phyloP scores from a whole-genome alignment of 1,284 basidiomycete species.

The Heterobasidion irregulare region DNA sequence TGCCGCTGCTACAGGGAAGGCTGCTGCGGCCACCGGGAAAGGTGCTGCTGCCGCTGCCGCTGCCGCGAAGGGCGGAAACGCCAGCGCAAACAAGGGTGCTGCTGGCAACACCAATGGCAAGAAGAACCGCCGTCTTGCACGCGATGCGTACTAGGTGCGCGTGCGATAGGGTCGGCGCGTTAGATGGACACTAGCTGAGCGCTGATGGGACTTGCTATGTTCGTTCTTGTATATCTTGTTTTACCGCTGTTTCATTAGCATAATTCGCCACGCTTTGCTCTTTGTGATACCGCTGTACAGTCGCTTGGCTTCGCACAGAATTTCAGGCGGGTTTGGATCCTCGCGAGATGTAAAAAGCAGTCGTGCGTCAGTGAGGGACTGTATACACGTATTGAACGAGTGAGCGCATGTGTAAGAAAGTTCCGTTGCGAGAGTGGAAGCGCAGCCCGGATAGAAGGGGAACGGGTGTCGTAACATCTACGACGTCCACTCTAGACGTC shows the following conservation, averaged over 20 bases:
- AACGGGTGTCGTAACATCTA: no score
- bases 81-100: background rate
- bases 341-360: background rate
- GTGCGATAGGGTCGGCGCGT: background rate
- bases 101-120: conserved; percentile 2
- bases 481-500: no score
- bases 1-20: conserved; percentile 1
- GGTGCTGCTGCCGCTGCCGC: conserved; percentile 9
- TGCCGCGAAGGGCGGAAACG: background rate
- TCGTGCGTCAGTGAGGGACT: no score
- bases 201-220: background rate
- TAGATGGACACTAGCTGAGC: no score
- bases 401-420: no score
- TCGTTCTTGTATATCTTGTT: conserved; percentile 1
- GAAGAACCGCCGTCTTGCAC: conserved; percentile 5
- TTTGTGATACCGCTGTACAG: conserved; percentile 6
- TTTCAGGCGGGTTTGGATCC: background rate
- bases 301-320: conserved; percentile 1
- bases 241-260: background rate
- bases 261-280: background rate
- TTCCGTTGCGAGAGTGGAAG: no score
- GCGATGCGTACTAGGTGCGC: background rate
- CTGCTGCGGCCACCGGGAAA: conserved; percentile 6
- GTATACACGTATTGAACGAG: no score
- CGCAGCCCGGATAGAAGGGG: no score